phyloP scores from a whole-genome alignment of 305 asterid genomes.

The Fraxinus floribunda region DNA sequence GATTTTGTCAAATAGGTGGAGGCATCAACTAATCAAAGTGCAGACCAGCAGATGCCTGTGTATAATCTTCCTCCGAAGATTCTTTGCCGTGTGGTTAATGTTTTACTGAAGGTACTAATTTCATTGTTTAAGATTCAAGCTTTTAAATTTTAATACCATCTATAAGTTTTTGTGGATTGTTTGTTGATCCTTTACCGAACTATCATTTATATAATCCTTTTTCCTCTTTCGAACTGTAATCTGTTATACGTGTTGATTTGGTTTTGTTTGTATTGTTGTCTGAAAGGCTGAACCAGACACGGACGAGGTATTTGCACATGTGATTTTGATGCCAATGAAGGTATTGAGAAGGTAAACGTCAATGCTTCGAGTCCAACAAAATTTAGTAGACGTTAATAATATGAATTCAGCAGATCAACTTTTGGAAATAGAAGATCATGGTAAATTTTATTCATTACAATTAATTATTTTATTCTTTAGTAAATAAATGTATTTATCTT shows the following conservation, averaged over 20 bases:
- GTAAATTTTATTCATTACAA: no score
- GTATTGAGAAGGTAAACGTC: no score
- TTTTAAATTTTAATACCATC: not conserved
- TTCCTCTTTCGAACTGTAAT: not conserved
- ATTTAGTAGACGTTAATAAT: no score
- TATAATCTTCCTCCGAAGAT: conserved; percentile 90
- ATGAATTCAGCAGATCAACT: no score
- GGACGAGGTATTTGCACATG: conserved; percentile 91
- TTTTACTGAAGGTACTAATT: conserved; percentile 68
- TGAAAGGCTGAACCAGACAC: conserved; percentile 89
- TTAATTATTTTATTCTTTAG: no score
- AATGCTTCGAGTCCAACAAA: no score
- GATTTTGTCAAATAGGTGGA: conserved; percentile 56
- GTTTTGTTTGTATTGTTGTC: not conserved
- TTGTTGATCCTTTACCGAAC: not conserved
- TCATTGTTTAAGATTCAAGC: not conserved
- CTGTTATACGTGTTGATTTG: not conserved
- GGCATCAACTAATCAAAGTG: conserved; percentile 91
- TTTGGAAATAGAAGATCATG: no score
- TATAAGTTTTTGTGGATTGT: not conserved
- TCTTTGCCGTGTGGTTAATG: conserved; percentile 80
- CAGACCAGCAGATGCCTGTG: conserved; percentile 88
- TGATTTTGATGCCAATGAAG: conserved; percentile 72
- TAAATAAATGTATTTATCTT: no score
- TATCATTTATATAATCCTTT: not conserved